These are phyloP conservation scores for Trichoderma polysporum DNA, from an alignment of 2,329 filamentous ascomycete species.

Conservation along the genomic window DNA sequence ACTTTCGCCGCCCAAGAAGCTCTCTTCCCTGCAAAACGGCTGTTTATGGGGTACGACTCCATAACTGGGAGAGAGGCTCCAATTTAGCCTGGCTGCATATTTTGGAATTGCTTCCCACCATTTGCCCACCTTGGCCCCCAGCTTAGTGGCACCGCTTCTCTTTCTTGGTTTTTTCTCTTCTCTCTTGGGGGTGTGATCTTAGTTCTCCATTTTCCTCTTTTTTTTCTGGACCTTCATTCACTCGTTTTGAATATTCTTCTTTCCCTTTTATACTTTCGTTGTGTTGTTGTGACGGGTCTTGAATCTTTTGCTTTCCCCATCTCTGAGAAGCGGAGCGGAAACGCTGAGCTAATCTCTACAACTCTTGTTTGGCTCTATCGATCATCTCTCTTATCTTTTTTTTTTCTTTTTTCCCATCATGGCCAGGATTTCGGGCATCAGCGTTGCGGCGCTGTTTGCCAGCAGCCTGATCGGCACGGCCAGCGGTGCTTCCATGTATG, in stretches of 20 bases:
- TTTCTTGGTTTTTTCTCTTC: background rate
- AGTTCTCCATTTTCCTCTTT: background rate
- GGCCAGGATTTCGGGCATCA: background rate
- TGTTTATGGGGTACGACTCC: background rate
- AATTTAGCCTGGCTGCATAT: background rate
- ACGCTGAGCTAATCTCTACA: background rate
- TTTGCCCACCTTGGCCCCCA: background rate
- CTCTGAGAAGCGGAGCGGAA: constrained; percentile 1
- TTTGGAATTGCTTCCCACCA: background rate
- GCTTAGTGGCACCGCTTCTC: constrained; percentile 8
- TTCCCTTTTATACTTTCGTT: background rate
- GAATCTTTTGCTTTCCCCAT: background rate
- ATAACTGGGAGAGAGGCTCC: background rate
- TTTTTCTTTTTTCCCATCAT: background rate
- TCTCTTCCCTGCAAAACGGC: background rate
- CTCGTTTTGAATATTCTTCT: background rate
- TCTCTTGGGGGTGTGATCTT: background rate
- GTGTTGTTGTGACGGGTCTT: background rate
- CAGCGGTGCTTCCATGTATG: constrained; percentile 1
- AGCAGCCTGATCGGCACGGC: background rate
- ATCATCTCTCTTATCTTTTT: background rate
- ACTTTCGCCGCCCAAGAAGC: background rate
- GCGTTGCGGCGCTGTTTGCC: background rate
- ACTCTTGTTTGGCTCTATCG: background rate
- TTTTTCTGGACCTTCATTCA: background rate